phyloP scores from a whole-genome alignment of 73 alveolate species.

The Paramecium octaurelia region DNA sequence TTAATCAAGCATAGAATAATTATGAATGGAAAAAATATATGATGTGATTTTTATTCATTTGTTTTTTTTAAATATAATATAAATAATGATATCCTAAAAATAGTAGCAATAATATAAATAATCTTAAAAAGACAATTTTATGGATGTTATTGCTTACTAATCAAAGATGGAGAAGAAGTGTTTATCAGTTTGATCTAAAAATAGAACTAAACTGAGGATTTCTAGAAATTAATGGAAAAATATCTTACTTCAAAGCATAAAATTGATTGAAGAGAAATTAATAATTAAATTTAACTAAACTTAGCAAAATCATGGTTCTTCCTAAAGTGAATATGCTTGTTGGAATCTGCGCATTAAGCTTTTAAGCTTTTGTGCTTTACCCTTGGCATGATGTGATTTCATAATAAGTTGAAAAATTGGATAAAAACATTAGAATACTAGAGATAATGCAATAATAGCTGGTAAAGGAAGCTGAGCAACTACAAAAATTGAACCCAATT shows the following conservation, averaged over 20 bases:
- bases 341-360: constrained; percentile 19
- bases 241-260: not conserved
- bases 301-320: constrained; percentile 10
- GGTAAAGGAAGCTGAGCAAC: constrained; percentile 13
- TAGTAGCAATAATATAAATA: not conserved
- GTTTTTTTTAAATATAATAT: not conserved
- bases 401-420: constrained; percentile 2
- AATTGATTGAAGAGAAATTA: not conserved
- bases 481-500: not conserved
- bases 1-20: not conserved
- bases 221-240: not conserved
- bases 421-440: not conserved
- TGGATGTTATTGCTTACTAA: not conserved
- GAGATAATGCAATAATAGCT: not conserved
- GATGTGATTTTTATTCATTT: not conserved
- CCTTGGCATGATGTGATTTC: constrained; percentile 46
- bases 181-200: not conserved
- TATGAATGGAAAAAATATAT: not conserved
- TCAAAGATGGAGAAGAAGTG: not conserved
- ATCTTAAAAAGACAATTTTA: not conserved
- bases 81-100: not conserved
- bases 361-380: constrained; percentile 17
- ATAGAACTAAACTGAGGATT: not conserved
- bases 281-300: not conserved
- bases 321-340: constrained; percentile 41